Evolutionary conservation across 2,329 filamentous ascomycete species (phyloP), one percentile per base, ranked within the genome.

Genomic region (Cercospora beticola): DNA sequence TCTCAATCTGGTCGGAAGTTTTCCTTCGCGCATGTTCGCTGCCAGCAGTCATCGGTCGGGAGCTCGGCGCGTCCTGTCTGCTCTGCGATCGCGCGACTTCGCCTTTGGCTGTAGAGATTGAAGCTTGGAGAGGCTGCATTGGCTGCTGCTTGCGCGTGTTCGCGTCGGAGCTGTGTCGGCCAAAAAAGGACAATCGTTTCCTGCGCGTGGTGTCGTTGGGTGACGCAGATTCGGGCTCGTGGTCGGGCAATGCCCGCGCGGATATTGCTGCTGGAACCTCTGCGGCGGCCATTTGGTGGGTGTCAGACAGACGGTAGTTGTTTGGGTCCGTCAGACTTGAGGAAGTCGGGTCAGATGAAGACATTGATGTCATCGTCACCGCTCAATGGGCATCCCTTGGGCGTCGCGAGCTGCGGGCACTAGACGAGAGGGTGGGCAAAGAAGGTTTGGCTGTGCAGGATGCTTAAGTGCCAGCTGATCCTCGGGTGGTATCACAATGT

Each of bases 161-260:
- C 30, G 71, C 69, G 54, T 75, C 74, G 43, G 71, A 72, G 28
- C 63, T 69, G 30, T 72, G 66, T 10, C 74, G 72, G 52, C 70
- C 70, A 60, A 75, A 75, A 71, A 75, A 74, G 5, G 74, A 75
- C 23, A 74, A 68, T 49, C 73, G 69, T 64, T 74, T 74, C 7
- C 70, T 68, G 49, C 71, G 70, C 65, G 68, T 66, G 16, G 63
- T 58, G n/a, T 70, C 71, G n/a, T 4, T 36, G n/a, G 68, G 67
- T 21, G 71, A 63, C n/a, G 61, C 60, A 36, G 58, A 40, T 5
- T 65, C 56, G 40, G 64, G 54, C 36, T 70, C 70, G 49, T 30
- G 62, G 49, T 68, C 58, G 40, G 43, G 43, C 67, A 62, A 57
- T 60, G 68, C 52, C 36, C 57, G 59, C 61, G 65, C 67, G 33